Conservation (phyloP, 2,329 filamentous ascomycete genomes). For the Byssothecium circinans region DNA sequence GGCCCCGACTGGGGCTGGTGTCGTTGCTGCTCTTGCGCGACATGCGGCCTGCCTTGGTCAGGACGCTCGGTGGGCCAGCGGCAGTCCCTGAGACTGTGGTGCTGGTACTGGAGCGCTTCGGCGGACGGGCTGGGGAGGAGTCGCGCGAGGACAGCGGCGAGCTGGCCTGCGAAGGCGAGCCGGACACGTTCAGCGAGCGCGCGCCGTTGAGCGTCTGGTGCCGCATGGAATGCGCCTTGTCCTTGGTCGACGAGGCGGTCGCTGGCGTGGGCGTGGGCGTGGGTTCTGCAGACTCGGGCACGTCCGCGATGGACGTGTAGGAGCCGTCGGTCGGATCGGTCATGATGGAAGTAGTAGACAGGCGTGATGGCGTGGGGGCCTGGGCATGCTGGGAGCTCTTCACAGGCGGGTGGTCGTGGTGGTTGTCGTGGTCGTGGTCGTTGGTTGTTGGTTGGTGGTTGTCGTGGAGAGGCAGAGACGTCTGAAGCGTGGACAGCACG, state of each 20-base stretch:
- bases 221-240: slow-evolving; percentile 22
- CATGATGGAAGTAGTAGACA: slow-evolving; percentile 29
- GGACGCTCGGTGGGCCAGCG: slow-evolving; percentile 18
- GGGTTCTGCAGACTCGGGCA: slow-evolving; percentile 43
- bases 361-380: slow-evolving; percentile 24
- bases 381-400: slow-evolving; percentile 32
- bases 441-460: slow-evolving; percentile 12
- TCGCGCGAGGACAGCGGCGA: slow-evolving; percentile 53
- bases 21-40: slow-evolving; percentile 51
- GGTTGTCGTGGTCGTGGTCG: too few species aligned
- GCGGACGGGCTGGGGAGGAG: slow-evolving; percentile 47
- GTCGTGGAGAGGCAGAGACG: slow-evolving; percentile 2
- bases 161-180: slow-evolving; percentile 42
- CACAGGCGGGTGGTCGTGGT: neutral
- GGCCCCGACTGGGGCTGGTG: slow-evolving; percentile 44
- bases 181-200: slow-evolving; percentile 34
- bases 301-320: slow-evolving; percentile 43
- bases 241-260: slow-evolving; percentile 13
- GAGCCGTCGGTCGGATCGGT: slow-evolving; percentile 29
- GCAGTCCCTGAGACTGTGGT: neutral
- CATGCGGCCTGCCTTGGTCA: slow-evolving; percentile 32
- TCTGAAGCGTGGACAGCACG: slow-evolving; percentile 23
- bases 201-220: slow-evolving; percentile 28
- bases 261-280: slow-evolving; percentile 18
- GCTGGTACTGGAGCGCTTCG: slow-evolving; percentile 22